Conservation (phyloP, 345 rosid species). For the Pistacia integerrima region DNA sequence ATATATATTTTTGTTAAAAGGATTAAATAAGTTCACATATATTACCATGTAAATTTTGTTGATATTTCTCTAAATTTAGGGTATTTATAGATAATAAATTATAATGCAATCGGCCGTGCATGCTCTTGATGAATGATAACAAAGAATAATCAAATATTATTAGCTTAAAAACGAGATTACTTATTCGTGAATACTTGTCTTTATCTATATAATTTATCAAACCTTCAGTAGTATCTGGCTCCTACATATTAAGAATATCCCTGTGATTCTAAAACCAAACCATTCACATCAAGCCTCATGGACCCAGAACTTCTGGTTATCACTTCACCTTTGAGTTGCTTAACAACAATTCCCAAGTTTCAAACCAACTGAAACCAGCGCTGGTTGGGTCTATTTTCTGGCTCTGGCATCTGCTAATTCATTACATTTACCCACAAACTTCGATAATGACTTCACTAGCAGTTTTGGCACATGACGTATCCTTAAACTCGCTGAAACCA, state of each 20-base stretch:
- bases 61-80: too few relatives aligned
- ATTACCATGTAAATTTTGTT: too few relatives aligned
- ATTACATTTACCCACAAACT: background rate
- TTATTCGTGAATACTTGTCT: too few relatives aligned
- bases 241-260: background rate
- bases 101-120: too few relatives aligned
- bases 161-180: too few relatives aligned
- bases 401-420: background rate
- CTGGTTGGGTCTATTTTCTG: background rate
- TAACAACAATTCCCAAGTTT: too few relatives aligned
- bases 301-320: conserved; percentile 1
- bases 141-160: too few relatives aligned
- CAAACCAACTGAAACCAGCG: background rate
- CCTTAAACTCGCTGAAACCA: conserved; percentile 33
- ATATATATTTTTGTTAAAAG: too few relatives aligned
- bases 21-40: too few relatives aligned
- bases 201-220: too few relatives aligned
- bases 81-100: too few relatives aligned
- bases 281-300: conserved; percentile 22
- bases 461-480: conserved; percentile 29
- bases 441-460: conserved; percentile 38
- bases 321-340: background rate
- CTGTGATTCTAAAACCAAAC: background rate
- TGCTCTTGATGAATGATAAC: too few relatives aligned
- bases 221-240: background rate